Conservation (phyloP, 306 rosid species). For the Vigna radiata region DNA sequence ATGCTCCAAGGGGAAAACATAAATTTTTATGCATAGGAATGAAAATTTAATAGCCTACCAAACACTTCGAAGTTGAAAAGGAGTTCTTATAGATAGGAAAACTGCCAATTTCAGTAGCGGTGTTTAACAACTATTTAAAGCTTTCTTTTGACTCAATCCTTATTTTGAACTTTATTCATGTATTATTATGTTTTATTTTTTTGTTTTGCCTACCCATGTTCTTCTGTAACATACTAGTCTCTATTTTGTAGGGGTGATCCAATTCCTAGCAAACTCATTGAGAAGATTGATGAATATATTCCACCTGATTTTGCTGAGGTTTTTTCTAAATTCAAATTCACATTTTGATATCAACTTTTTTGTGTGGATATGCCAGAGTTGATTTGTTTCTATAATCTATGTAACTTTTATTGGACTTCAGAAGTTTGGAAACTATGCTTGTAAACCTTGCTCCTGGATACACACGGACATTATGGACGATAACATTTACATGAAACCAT, state of each 20-base stretch:
- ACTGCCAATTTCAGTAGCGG: slow-evolving; percentile 25
- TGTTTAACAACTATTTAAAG: slow-evolving; percentile 22
- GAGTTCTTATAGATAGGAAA: background rate
- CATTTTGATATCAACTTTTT: slow-evolving; percentile 25
- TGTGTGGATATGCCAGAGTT: slow-evolving; percentile 14
- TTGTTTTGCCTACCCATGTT: slow-evolving; percentile 33
- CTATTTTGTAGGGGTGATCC: slow-evolving; percentile 80
- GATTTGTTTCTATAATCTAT: slow-evolving; percentile 9
- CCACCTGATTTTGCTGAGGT: slow-evolving; percentile 83
- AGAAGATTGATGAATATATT: slow-evolving; percentile 79
- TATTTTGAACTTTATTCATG: slow-evolving; percentile 19
- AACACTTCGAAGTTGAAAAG: slow-evolving; percentile 22
- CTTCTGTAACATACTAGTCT: slow-evolving; percentile 29
- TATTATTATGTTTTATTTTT: slow-evolving; percentile 24
- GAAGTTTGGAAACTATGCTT: slow-evolving; percentile 58
- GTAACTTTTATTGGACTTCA: slow-evolving; percentile 50
- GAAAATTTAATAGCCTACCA: slow-evolving; percentile 17
- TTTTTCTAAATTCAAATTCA: slow-evolving; percentile 47
- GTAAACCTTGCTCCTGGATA: slow-evolving; percentile 79
- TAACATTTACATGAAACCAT: slow-evolving; percentile 82
- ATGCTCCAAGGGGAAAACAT: background rate
- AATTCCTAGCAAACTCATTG: slow-evolving; percentile 74
- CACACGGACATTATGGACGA: slow-evolving; percentile 97
- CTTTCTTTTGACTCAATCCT: slow-evolving; percentile 31
- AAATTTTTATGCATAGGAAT: slow-evolving; percentile 23